A percentile compares a stretch with the other conserved stretches of the same genome.
Evolutionary conservation across 2,329 filamentous ascomycete genomes (phyloP).

Genomic region (Cordyceps cateniannulata): DNA sequence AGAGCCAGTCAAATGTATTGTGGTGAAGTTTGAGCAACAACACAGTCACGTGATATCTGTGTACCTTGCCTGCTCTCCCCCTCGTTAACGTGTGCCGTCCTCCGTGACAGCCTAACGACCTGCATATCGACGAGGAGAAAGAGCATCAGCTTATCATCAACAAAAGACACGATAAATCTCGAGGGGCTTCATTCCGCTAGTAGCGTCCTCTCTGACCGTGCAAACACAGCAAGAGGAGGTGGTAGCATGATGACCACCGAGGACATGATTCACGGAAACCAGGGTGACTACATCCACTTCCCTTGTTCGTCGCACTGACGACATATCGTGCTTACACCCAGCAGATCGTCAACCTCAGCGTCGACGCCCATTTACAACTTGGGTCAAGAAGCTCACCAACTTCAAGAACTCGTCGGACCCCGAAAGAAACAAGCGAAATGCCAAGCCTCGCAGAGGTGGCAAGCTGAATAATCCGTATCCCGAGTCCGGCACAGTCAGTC

Average conservation of each 20-base stretch:
- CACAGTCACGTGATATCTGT: conserved; percentile 3
- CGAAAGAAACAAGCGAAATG: conserved; percentile 35
- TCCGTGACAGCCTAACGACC: not conserved
- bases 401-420: conserved; percentile 70
- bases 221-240: not conserved
- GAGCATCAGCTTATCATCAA: not conserved
- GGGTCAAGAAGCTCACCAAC: conserved; percentile 89
- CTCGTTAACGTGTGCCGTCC: not conserved
- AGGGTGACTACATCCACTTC: conserved; percentile 29
- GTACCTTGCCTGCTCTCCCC: not conserved
- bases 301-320: conserved; percentile 14
- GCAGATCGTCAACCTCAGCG: conserved; percentile 62
- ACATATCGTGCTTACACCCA: conserved; percentile 26
- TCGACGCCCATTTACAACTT: conserved; percentile 80
- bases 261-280: conserved; percentile 33
- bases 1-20: not conserved
- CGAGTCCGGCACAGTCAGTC: conserved; percentile 58
- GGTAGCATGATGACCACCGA: conserved; percentile 28
- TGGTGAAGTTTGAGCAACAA: not conserved
- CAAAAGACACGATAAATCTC: not conserved
- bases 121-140: not conserved
- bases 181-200: not conserved
- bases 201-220: not conserved
- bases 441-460: conserved; percentile 47
- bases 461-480: conserved; percentile 90